Evolutionary conservation across 2,329 filamentous ascomycete species (phyloP).

Genomic region (Phialophora macrospora): DNA sequence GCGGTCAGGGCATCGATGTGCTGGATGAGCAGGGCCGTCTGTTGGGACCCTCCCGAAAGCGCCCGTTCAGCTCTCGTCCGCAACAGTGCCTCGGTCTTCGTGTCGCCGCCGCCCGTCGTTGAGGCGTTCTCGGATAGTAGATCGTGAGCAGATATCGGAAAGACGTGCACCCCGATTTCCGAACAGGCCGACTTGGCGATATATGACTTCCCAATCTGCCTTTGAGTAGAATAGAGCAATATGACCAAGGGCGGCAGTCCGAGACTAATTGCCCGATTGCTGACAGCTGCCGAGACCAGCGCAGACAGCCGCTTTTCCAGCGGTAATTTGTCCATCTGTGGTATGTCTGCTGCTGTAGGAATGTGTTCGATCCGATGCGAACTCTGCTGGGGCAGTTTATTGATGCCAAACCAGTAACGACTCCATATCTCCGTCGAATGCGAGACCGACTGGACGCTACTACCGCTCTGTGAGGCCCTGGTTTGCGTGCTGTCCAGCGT

Average conservation of each 20-base stretch:
- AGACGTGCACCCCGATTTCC: slow-evolving; percentile 88
- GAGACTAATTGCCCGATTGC: slow-evolving; percentile 81
- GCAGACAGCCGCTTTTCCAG: slow-evolving; percentile 76
- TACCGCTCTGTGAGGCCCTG: slow-evolving; percentile 89
- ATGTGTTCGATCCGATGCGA: slow-evolving; percentile 45
- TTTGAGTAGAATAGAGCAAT: slow-evolving; percentile 86
- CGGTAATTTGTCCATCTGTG: slow-evolving; percentile 59
- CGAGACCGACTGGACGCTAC: slow-evolving; percentile 79
- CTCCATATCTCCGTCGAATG: slow-evolving; percentile 76
- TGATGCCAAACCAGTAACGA: slow-evolving; percentile 86
- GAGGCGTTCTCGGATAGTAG: slow-evolving; percentile 79
- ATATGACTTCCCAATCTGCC: slow-evolving; percentile 89
- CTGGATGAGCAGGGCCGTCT: slow-evolving; percentile 80
- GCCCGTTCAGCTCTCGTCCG: slow-evolving; percentile 87
- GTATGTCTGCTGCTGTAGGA: slow-evolving; percentile 39
- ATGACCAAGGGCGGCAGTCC: slow-evolving; percentile 87
- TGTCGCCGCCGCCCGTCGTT: slow-evolving; percentile 81
- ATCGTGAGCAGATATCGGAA: slow-evolving; percentile 88
- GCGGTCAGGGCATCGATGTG: slow-evolving; percentile 91
- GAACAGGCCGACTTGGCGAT: slow-evolving; percentile 76
- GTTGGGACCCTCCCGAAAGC: slow-evolving; percentile 82
- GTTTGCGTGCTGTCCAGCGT: slow-evolving; percentile 85
- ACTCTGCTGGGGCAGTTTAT: slow-evolving; percentile 61
- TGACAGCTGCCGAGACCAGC: slow-evolving; percentile 85
- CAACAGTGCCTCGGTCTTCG: slow-evolving; percentile 90